Evolutionary conservation across 352 stramenopile genomes (phyloP), one percentile per base, ranked within the genome.

Genomic region (Phytophthora sojae): DNA sequence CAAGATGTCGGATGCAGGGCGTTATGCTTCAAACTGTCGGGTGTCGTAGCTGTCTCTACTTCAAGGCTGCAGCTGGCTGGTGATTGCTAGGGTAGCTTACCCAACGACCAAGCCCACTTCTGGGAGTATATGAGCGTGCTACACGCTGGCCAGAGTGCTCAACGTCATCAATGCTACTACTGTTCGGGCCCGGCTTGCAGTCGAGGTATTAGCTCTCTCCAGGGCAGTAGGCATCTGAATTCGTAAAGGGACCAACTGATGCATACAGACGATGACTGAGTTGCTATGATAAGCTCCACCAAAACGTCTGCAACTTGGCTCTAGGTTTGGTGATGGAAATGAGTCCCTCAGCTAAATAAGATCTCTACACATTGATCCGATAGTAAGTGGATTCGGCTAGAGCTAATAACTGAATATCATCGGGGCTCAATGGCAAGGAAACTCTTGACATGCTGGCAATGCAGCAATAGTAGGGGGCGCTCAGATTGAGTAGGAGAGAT

Each of bases 351-450:
- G 70, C 56, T 66, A 74, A 64, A 76, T 80, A 62, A 39, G 56
- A 57, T 76, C 29, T 83, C 61, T 69, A 82, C 79, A 87, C 62
- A 78, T 57, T 73, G 42, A 67, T 91, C 89, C 86, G 83, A 89
- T 88, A 90, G 81, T 88, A 76, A 66, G 59, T 67, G 61, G 61
- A 68, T 92, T 95, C 86, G 85, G 86, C 82, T 95, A 95, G 88
- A 95, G 88, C 88, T 95, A 95, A 95, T 95, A 92, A 90, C 81
- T 92, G 75, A 86, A 59, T 52, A 93, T 95, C 87, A 95, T 90
- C 56, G 85, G 84, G 85, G 44, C 54, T 61, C 4, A 7, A 44
- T 7, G 37, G 12, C n/a, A n/a, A 7, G 12, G 12, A 9, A 32
- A 32, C 29, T 32, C 29, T 32, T 1, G 14, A 58, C 15, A 45